A percentile compares a stretch with the other conserved stretches of the same genome.
phyloP scores from a whole-genome alignment of 106 monocot species.

The Ottelia alismoides region DNA sequence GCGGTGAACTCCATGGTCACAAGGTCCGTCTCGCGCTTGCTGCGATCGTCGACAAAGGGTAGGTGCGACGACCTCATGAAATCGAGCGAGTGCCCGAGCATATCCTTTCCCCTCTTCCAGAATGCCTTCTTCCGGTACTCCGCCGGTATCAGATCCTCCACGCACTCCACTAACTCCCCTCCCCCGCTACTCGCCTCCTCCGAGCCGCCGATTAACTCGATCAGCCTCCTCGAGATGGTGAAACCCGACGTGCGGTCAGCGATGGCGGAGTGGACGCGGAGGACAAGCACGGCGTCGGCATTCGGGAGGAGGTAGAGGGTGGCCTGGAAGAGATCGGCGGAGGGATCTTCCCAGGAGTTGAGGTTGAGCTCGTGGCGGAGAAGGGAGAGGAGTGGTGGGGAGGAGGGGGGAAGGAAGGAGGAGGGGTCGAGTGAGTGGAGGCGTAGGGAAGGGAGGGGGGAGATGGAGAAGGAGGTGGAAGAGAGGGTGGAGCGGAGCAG shows the following conservation, averaged over 20 bases:
- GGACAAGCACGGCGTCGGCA: background rate
- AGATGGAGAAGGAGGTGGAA: background rate
- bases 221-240: background rate
- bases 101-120: slow-evolving; percentile 17
- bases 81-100: slow-evolving; percentile 20
- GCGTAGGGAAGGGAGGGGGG: slow-evolving; percentile 1
- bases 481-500: slow-evolving; percentile 11
- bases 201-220: background rate
- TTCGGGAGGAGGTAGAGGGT: slow-evolving; percentile 1
- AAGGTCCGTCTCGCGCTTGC: slow-evolving; percentile 2
- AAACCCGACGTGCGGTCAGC: slow-evolving; percentile 8
- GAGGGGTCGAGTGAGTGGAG: slow-evolving; percentile 2
- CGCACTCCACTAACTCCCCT: slow-evolving; percentile 1
- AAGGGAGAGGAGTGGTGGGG: slow-evolving; percentile 8
- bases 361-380: slow-evolving; percentile 16
- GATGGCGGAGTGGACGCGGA: slow-evolving; percentile 11
- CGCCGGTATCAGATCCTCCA: slow-evolving; percentile 13
- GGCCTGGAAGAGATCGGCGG: background rate
- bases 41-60: slow-evolving; percentile 3
- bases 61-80: slow-evolving; percentile 6
- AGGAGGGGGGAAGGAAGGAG: background rate
- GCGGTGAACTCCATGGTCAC: slow-evolving; percentile 5
- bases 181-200: background rate
- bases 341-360: slow-evolving; percentile 8
- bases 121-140: slow-evolving; percentile 10